Conservation (phyloP, 2,329 filamentous ascomycete species). For the Scorias spongiosa region DNA sequence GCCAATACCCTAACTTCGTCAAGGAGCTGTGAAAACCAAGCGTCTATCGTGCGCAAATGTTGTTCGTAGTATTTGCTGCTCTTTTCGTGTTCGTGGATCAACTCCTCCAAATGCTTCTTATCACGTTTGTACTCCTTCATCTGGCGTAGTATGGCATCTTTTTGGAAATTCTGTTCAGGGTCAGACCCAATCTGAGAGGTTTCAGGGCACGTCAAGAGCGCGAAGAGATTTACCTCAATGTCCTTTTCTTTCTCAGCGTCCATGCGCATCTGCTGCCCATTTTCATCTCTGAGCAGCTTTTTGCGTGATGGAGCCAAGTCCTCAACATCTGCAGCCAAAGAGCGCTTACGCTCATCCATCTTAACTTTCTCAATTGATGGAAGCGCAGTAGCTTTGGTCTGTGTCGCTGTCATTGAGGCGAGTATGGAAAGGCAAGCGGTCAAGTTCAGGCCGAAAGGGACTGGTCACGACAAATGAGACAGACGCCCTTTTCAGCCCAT, state of each 20-base stretch:
- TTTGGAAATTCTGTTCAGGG: slow-evolving; percentile 59
- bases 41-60: slow-evolving; percentile 76
- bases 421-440: not conserved
- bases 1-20: slow-evolving; percentile 33
- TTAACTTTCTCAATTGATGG: slow-evolving; percentile 68
- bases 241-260: slow-evolving; percentile 53
- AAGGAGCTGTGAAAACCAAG: slow-evolving; percentile 72
- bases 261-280: slow-evolving; percentile 54
- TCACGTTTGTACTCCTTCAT: slow-evolving; percentile 97
- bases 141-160: slow-evolving; percentile 91
- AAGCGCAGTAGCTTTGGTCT: slow-evolving; percentile 24
- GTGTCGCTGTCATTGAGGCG: slow-evolving; percentile 12
- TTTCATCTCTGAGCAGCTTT: slow-evolving; percentile 63
- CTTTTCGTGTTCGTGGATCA: slow-evolving; percentile 67
- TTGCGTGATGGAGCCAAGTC: slow-evolving; percentile 82
- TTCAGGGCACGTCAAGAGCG: not conserved
- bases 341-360: slow-evolving; percentile 99
- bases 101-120: slow-evolving; percentile 63
- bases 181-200: no score
- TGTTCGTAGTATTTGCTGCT: slow-evolving; percentile 75
- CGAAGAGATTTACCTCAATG: slow-evolving; percentile 50
- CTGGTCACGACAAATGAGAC: not conserved
- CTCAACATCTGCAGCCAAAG: slow-evolving; percentile 63
- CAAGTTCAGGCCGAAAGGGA: slow-evolving; percentile 5
- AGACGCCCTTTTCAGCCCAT: no score